Evolutionary conservation across 2,329 filamentous ascomycete species (phyloP).

Genomic region (Colletotrichum cordylinicola): DNA sequence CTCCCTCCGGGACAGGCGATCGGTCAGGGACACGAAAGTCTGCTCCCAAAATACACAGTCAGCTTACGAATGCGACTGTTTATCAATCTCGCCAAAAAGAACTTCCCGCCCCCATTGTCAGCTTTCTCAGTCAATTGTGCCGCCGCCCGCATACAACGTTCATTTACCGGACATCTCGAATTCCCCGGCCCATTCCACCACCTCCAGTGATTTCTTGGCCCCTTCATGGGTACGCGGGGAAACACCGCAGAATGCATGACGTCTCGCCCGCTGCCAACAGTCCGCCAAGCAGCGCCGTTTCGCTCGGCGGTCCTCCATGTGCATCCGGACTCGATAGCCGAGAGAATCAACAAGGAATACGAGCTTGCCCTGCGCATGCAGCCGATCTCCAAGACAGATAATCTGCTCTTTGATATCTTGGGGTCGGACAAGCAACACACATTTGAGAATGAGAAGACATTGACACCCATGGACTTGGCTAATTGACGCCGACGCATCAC

Average conservation of each 20-base stretch:
- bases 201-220: neutral
- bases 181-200: neutral
- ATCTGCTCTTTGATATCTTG: neutral
- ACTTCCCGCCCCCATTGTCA: neutral
- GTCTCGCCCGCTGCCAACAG: neutral
- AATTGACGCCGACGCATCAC: neutral
- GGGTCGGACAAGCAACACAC: neutral
- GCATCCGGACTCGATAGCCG: neutral
- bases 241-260: neutral
- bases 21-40: neutral
- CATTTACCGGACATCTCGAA: neutral
- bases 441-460: neutral
- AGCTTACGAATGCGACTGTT: neutral
- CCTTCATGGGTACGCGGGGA: neutral
- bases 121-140: neutral
- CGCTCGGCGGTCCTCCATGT: neutral
- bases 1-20: neutral
- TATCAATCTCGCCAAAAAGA: neutral
- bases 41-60: neutral
- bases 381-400: neutral
- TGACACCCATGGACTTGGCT: neutral
- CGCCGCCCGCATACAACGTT: neutral
- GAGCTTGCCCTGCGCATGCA: neutral
- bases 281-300: constrained; percentile 11
- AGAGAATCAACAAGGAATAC: neutral